Conservation (phyloP, 257 asterid genomes). For the Galeopsis tetrahit region DNA sequence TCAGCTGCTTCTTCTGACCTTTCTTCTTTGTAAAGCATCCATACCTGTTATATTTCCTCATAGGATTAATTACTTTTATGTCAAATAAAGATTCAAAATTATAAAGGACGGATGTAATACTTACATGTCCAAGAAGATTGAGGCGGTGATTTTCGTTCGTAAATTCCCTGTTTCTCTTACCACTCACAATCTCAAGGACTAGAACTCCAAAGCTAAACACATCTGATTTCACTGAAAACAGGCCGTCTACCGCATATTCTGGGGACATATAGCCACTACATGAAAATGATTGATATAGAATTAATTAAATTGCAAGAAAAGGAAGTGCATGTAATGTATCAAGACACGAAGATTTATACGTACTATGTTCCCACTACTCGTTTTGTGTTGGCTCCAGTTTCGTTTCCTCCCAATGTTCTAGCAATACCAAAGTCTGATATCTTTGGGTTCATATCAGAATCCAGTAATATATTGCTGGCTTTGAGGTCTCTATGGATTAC, state of each 20-base stretch:
- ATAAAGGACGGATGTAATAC: neutral
- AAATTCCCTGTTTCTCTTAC: slow-evolving; percentile 41
- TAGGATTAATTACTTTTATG: neutral
- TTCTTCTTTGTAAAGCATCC: slow-evolving; percentile 39
- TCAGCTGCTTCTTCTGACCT: slow-evolving; percentile 32
- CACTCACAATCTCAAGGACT: slow-evolving; percentile 14
- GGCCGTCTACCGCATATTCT: slow-evolving; percentile 38
- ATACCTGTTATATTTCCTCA: slow-evolving; percentile 28
- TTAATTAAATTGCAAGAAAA: neutral
- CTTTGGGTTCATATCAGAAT: slow-evolving; percentile 38
- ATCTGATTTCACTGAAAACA: slow-evolving; percentile 46
- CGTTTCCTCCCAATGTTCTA: slow-evolving; percentile 41
- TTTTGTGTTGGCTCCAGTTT: neutral
- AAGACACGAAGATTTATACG: slow-evolving; percentile 2
- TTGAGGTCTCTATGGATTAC: slow-evolving; percentile 35
- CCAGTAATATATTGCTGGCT: too few species aligned
- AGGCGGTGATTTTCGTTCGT: slow-evolving; percentile 28
- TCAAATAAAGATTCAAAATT: neutral
- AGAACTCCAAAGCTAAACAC: slow-evolving; percentile 7
- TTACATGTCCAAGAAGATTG: slow-evolving; percentile 53
- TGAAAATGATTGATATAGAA: neutral
- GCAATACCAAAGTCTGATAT: slow-evolving; percentile 61
- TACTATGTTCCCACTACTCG: slow-evolving; percentile 33
- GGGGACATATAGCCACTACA: slow-evolving; percentile 53
- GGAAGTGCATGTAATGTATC: neutral